Conservation (phyloP, 2,329 filamentous ascomycete species). For the Pseudogymnoascus destructans region DNA sequence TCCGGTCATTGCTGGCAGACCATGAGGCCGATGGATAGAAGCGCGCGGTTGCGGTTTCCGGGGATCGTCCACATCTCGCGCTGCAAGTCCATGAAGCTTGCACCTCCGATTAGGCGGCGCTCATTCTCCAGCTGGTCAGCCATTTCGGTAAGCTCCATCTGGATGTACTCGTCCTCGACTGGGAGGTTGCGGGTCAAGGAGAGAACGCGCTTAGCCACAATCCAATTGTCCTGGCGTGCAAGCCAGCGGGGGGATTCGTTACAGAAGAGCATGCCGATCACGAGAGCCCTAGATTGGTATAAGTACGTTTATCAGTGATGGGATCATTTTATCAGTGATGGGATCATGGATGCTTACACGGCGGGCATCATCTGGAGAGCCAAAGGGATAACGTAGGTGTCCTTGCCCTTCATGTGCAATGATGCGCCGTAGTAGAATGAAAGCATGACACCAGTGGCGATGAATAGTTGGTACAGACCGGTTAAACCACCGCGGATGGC, state of each 20-base stretch:
- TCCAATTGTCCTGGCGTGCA: constrained; percentile 55
- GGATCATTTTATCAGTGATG: background rate
- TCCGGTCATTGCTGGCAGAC: constrained; percentile 64
- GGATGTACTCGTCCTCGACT: constrained; percentile 39
- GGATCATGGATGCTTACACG: constrained; percentile 25
- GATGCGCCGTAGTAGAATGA: constrained; percentile 39
- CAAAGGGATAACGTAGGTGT: constrained; percentile 48
- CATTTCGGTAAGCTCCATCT: constrained; percentile 35
- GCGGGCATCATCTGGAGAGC: constrained; percentile 53
- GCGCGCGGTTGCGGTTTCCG: constrained; percentile 50
- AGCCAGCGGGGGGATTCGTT: constrained; percentile 53
- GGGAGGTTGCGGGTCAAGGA: constrained; percentile 39
- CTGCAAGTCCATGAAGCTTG: constrained; percentile 36
- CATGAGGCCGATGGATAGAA: constrained; percentile 51
- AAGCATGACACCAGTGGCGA: constrained; percentile 28
- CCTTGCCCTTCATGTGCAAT: constrained; percentile 34
- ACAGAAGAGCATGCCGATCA: constrained; percentile 47
- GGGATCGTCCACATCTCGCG: constrained; percentile 47
- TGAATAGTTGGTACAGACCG: constrained; percentile 39
- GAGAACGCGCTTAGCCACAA: constrained; percentile 44
- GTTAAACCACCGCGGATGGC: constrained; percentile 39
- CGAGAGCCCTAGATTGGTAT: constrained; percentile 29
- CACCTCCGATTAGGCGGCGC: constrained; percentile 35
- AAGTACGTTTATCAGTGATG: background rate
- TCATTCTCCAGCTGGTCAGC: constrained; percentile 35